These are phyloP conservation scores for Scheffersomyces titani DNA, from an alignment of 1,139 yeast species.

Conservation along the genomic window DNA sequence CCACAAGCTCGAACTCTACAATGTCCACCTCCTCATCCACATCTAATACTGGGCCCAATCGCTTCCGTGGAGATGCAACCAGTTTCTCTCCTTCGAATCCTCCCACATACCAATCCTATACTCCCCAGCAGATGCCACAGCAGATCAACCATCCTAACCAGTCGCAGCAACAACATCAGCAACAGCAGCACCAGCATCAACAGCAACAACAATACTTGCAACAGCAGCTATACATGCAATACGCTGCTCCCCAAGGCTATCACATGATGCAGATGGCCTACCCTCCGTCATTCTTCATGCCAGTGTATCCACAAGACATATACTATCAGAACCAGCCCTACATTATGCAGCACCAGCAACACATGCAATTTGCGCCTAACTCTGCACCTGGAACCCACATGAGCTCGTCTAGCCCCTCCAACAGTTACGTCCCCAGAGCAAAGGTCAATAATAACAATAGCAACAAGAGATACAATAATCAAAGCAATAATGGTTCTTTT, in stretches of 20 bases:
- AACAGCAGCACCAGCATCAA: conserved; percentile 15
- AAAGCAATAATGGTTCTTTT: neutral
- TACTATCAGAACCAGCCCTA: conserved; percentile 16
- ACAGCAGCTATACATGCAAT: conserved; percentile 17
- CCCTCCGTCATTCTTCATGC: conserved; percentile 16
- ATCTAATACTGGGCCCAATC: conserved; percentile 34
- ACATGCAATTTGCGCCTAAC: conserved; percentile 8
- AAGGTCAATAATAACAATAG: conserved; percentile 1
- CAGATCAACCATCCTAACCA: conserved; percentile 20
- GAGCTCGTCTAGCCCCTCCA: neutral
- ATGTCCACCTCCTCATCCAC: conserved; percentile 20
- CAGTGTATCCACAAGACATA: conserved; percentile 15
- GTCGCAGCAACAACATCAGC: conserved; percentile 14
- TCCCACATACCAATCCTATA: conserved; percentile 11
- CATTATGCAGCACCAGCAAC: conserved; percentile 14
- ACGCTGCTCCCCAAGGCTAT: conserved; percentile 11
- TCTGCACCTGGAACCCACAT: neutral
- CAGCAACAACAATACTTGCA: conserved; percentile 18
- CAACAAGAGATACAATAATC: neutral
- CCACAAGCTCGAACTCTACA: neutral
- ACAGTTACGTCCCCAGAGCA: neutral
- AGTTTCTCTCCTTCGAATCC: conserved; percentile 38
- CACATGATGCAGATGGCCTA: conserved; percentile 17
- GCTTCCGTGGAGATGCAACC: conserved; percentile 47
- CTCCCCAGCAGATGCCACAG: conserved; percentile 12